Conservation (phyloP, 306 rosid genomes). For the Cicer cuneatum region DNA sequence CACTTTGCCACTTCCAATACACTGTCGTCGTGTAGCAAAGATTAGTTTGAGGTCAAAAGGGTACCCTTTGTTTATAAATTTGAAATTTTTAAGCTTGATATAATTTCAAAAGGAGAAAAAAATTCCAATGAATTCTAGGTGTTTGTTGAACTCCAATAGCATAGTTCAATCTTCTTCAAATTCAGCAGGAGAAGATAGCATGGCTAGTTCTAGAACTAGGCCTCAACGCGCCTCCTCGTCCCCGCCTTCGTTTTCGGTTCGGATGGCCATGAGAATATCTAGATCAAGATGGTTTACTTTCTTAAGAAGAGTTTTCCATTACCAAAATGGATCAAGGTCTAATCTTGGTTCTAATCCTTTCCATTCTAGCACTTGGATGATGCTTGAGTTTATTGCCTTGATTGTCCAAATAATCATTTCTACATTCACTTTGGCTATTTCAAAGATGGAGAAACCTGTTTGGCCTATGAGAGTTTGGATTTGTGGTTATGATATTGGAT, state of each 20-base stretch:
- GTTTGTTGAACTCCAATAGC: slow-evolving; percentile 48
- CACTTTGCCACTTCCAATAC: background rate
- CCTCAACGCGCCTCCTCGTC: slow-evolving; percentile 47
- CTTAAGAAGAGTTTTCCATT: slow-evolving; percentile 91
- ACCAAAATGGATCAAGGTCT: slow-evolving; percentile 89
- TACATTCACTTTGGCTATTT: slow-evolving; percentile 63
- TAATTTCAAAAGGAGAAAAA: background rate
- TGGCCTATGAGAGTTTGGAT: slow-evolving; percentile 99
- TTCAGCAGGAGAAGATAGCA: slow-evolving; percentile 51
- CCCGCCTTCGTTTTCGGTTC: slow-evolving; percentile 53
- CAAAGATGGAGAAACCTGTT: slow-evolving; percentile 81
- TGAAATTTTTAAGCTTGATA: slow-evolving; percentile 26
- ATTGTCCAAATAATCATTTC: slow-evolving; percentile 67
- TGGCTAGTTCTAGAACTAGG: slow-evolving; percentile 46
- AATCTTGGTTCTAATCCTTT: slow-evolving; percentile 89
- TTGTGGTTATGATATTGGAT: slow-evolving; percentile 83
- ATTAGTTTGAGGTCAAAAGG: slow-evolving; percentile 9
- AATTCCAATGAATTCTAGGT: slow-evolving; percentile 53
- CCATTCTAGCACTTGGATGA: slow-evolving; percentile 88
- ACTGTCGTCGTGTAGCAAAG: too few relatives aligned
- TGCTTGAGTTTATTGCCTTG: slow-evolving; percentile 71
- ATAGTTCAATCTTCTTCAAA: slow-evolving; percentile 57
- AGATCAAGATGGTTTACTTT: slow-evolving; percentile 93
- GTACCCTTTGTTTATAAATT: slow-evolving; percentile 29
- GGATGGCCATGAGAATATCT: slow-evolving; percentile 83